Evolutionary conservation across 352 stramenopile species (phyloP).

Genomic region (Globisporangium cederbergense): DNA sequence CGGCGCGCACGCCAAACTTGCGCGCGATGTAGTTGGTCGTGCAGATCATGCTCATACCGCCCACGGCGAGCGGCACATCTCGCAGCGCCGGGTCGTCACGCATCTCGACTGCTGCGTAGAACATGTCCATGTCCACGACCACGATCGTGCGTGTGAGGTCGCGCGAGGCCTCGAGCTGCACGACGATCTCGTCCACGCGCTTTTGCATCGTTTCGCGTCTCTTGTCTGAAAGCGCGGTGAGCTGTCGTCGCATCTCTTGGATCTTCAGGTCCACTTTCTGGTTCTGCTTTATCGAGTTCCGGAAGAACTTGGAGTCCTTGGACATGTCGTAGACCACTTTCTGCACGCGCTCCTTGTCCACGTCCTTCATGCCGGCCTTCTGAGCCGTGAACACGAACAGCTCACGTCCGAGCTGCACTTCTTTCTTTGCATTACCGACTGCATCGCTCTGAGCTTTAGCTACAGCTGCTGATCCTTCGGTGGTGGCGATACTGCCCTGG

Average conservation of each 20-base stretch:
- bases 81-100: constrained; percentile 86
- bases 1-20: constrained; percentile 92
- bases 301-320: constrained; percentile 92
- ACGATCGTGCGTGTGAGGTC: constrained; percentile 75
- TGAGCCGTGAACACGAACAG: constrained; percentile 84
- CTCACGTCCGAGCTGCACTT: constrained; percentile 18
- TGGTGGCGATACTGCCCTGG: not conserved
- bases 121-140: constrained; percentile 97
- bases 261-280: constrained; percentile 86
- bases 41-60: constrained; percentile 91
- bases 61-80: constrained; percentile 90
- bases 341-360: constrained; percentile 90
- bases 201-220: constrained; percentile 28
- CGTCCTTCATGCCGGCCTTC: constrained; percentile 87
- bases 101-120: constrained; percentile 96
- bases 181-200: constrained; percentile 41
- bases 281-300: constrained; percentile 89
- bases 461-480: not conserved
- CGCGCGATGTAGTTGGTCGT: constrained; percentile 96
- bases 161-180: constrained; percentile 50
- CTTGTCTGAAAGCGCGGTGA: constrained; percentile 47
- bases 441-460: not conserved
- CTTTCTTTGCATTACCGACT: constrained; percentile 5
- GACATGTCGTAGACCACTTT: constrained; percentile 93
- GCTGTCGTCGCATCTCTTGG: constrained; percentile 54